Evolutionary conservation across 73 alveolate genomes (phyloP), one percentile per base, ranked within the genome.

Genomic region (Paramecium caudatum): DNA sequence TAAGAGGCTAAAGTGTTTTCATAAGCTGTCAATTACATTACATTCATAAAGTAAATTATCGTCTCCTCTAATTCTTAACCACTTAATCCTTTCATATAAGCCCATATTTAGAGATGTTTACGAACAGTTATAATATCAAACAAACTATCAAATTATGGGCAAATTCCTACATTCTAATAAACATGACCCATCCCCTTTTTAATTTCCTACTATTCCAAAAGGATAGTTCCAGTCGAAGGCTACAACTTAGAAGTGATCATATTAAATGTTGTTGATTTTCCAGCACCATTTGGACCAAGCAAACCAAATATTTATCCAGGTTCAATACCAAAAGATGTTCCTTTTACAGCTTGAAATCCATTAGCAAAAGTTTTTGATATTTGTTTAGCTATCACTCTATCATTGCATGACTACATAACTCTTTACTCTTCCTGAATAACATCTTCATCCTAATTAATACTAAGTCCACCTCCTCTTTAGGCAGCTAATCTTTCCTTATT

Each of bases 131-230:
- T 86, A 3, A 95, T 94, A 36, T 96, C 99, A 92, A 94, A 97
- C 23, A 98, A 90, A 32, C 99, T 98, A 82, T 98, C 99, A 91
- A 96, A 97, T 82, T 98, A 96, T 55, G 99, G 99, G 91, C 99
- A 98, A 63, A 97, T 97, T 36, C 99, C 99, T 30, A 98, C 96
- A 45, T 95, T 91, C 81, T 95, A 93, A 78, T 98, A 95, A 1
- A 96, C 98, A 84, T 91, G 65, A 19, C 94, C 94, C 61, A 96
- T 94, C 1, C 96, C 95, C 34, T 41, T 82, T 15, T 50, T 69
- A 1, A 98, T 97, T 85, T 98, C 97, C 61, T 69, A 70, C 4
- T 97, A 96, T 69, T 93, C 94, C 46, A 98, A 97, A 15, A 36
- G 33, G 7, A 83, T 65, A 49, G 83, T 37, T 10, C 91, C 91